A percentile compares a stretch with the other conserved stretches of the same genome.
phyloP scores from a whole-genome alignment of 495 filamentous ascomycete genomes.

The Talaromyces adpressus region DNA sequence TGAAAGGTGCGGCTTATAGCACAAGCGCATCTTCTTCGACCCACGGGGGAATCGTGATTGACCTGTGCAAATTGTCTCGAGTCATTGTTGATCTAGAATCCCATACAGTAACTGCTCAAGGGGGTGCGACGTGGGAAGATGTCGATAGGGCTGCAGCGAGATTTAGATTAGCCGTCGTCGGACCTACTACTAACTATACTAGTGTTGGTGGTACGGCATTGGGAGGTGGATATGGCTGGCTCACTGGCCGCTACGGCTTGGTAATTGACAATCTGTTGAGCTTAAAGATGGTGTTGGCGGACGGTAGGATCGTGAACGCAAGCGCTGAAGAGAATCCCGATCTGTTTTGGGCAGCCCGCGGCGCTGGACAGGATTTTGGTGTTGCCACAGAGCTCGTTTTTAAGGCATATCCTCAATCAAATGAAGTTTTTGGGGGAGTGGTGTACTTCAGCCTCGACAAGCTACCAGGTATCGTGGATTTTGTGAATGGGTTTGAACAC shows the following conservation, averaged over 20 bases:
- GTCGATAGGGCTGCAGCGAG: conserved; percentile 37
- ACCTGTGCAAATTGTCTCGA: conserved; percentile 34
- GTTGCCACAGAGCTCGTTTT: conserved; percentile 33
- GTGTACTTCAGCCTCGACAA: conserved; percentile 29
- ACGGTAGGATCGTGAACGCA: conserved; percentile 28
- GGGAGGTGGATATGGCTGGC: conserved; percentile 45
- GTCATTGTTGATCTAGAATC: conserved; percentile 34
- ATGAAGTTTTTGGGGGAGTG: conserved; percentile 33
- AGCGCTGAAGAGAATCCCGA: conserved; percentile 25
- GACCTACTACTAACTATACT: conserved; percentile 47
- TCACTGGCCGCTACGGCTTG: conserved; percentile 37
- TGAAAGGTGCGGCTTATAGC: conserved; percentile 49
- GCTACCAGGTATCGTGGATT: conserved; percentile 26
- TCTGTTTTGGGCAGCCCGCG: conserved; percentile 37
- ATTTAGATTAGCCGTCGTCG: conserved; percentile 43
- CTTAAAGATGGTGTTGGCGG: conserved; percentile 35
- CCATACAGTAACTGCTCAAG: conserved; percentile 35
- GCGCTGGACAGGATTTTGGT: conserved; percentile 34
- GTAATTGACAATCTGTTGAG: conserved; percentile 40
- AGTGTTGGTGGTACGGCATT: conserved; percentile 48
- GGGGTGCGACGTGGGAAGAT: conserved; percentile 43
- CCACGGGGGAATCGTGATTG: conserved; percentile 39
- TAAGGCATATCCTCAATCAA: conserved; percentile 23
- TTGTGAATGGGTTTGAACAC: conserved; percentile 29
- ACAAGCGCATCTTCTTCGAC: conserved; percentile 42